Base-by-base conservation (phyloP, 164 flowering plant species). In the Magnolia kwangsiensis region DNA sequence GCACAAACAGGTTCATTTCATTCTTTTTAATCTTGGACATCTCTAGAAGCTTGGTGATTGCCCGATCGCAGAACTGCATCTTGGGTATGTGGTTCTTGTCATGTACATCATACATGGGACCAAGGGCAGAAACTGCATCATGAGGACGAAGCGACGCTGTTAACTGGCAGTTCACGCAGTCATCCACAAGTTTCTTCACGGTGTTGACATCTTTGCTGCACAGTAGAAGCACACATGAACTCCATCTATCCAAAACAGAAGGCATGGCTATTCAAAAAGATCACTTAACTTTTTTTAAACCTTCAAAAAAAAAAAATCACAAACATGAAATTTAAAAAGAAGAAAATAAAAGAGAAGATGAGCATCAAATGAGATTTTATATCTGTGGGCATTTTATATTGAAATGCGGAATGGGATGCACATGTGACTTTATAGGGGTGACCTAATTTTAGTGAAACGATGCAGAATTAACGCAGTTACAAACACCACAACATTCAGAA, bases 61-160 rank as follows among this genome's bases (percentile, higher is more conserved):
- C 78, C 77, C 75, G 82, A 23, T 92, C 92, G 80, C 91, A 95
- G 51, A 85, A 81, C 80, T 83, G 89, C 95, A 96, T 92, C 78
- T 70, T 93, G 23, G 96, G 99, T 37, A 94, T 90, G 83, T 93
- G 96, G 82, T 76, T 90, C 78, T 89, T 91, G 76, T 92, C 96
- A 81, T 95, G 99, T 81, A 90, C 91, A 76, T 96, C 97, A 83
- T 94, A 96, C 98, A 96, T 96, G 24, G 95, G 99, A 72, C 99
- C 99, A 82, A 96, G 83, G 63, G 99, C 98, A 58, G 99, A 96
- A 84, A 96, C 99, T 21, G 98, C 99, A 88, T 96, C 99, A 85
- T 94, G 98, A 74, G 99, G 99, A 66, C 96, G 98, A 45, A 92
- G 89, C 0, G 99, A 96, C 59, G 95, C 86, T 14, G 99, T 89